Base-by-base conservation (phyloP, 2,329 filamentous ascomycete genomes). In the Pseudogymnoascus sp. region DNA sequence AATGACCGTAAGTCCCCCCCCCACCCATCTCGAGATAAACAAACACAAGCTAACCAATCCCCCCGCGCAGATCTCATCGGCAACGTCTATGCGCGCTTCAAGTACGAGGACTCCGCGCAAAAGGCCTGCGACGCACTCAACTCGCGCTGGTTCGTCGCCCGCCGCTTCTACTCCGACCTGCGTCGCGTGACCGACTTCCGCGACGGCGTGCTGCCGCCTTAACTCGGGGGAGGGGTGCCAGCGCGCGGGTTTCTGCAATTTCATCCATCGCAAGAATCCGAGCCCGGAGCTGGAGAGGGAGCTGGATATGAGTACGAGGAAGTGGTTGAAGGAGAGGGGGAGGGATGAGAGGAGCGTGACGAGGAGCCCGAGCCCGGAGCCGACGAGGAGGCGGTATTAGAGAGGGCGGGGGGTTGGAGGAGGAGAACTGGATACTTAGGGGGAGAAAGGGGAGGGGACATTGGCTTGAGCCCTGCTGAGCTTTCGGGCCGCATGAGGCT, bases 81-180 rank as follows among this genome's bases (percentile, higher is more conserved):
- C 73, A 99, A 99, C 78, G 95, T 99, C 72, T 99, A 99, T 81
- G 95, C 95, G 60, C 91, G 95, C 70, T 99, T 97, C 88, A 99
- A 99, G 80, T 99, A 97, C 83, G 95, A 99, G 83, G 95, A 99
- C 77, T 88, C 88, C 62, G 93, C 95, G 60, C 93, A 97, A 76
- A 85, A 87, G 67, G 95, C 95, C 65, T 97, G 93, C 83, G 95
- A 97, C 78, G 88, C 89, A 65, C 85, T 97, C 70, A 99, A 97
- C 78, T 88, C 84, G 63, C 88, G 95, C 72, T 99, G 95, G 95
- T 99, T 99, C 79, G 93, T 95, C 65, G 95, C 91, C 18, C 84
- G 95, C 61, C 95, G 95, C 67, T 96, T 99, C 77, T 99, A 99
- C 81, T 97, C 93, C 85, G 95, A 99, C 79, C 81, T 99, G 63